Base-by-base conservation (phyloP, 768 basidiomycete genomes). In the Tricholomella constricta region DNA sequence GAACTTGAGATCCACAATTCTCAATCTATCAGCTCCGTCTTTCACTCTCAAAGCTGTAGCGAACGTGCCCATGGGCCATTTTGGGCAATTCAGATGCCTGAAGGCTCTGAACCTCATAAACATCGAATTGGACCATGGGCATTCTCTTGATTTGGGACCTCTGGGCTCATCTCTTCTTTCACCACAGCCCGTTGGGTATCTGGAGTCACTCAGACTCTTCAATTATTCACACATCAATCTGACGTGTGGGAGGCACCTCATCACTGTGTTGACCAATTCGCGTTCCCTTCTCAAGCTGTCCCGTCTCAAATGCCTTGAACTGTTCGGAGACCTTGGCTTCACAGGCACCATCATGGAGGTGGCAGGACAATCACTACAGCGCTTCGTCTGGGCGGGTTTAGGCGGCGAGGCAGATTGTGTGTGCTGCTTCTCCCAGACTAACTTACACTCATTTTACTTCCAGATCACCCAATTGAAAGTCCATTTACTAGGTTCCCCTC, bases 371-470 rank as follows among this genome's bases (percentile, higher is more conserved):
- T 15, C 47, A 15, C 47, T 55, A 1, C 29, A 55, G 17, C 32
- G 40, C 6, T 4, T 55, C 15, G n/a, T 37, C 9, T 55, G 47
- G 53, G 17, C 12, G 6, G 43, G 17, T 14, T 41, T 55, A 11
- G 53, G 53, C 4, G 48, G 42, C 11, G 47, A 42, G 8, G 9
- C 36, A 29, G 47, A 55, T 5, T 40, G 53, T 55, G 34, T 8
- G 47, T 22, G 10, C 6, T n/a, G 11, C 12, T 19, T 36, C 17
- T 4, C 15, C 22, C 23, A 10, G 6, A 15, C 14, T 14, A 12
- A 15, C 4, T 17, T 3, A 9, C n/a, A 8, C 20, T n/a, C 2
- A 43, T 5, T 29, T 11, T 10, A 32, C 9, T 14, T 14, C 31
- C 3, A 32, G n/a, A n/a, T n/a, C n/a, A n/a, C 7, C 14, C 12